Evolutionary conservation across 768 basidiomycete genomes (phyloP), one percentile per base, ranked within the genome.

Genomic region (Pleurotus ostreatus): DNA sequence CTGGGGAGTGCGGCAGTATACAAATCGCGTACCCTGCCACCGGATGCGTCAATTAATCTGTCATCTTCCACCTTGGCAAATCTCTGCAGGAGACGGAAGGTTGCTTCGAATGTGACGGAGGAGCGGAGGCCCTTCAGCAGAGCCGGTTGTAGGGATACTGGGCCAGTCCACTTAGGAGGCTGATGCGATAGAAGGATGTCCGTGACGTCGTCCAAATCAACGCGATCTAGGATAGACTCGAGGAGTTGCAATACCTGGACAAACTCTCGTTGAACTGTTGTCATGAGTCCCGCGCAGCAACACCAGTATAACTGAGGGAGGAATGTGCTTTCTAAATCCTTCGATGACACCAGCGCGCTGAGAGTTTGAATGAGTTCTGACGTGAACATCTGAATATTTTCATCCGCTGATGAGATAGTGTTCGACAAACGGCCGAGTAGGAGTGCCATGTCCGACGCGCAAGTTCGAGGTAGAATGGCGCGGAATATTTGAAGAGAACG

Each of bases 401-500:
- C 75, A 61, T 92, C 89, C 6, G 86, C 69, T 8, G 84, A 86
- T 2, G 92, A 85, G 39, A 96, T 82, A 8, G 90, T 92, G 63
- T 87, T 90, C 13, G 92, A 92, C 6, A 96, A 73, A 23, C 94
- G 82, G 26, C 89, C 89, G 3, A 98, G 78, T 20, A 95, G 76
- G 47, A 88, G 79, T 1, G 89, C 89, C 15, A 97, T 77, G 68
- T 91, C 87, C 6, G 78, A 71, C 56, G 85, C 82, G 52, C 83
- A 85, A 40, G 92, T 79, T 23, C 79, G 75, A 0, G 92, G 88
- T 65, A 84, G 81, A 18, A 97, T 74, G 1, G 88, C 83, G 38
- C 92, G 86, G 71, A 92, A 94, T n/a, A 94, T 76, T 67, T 97
- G 94, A 57, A 97, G 75, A 8, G 94, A 95, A 30, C 94, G 82